phyloP scores from a whole-genome alignment of 495 filamentous ascomycete species.

The Friedmanniomyces simplex region DNA sequence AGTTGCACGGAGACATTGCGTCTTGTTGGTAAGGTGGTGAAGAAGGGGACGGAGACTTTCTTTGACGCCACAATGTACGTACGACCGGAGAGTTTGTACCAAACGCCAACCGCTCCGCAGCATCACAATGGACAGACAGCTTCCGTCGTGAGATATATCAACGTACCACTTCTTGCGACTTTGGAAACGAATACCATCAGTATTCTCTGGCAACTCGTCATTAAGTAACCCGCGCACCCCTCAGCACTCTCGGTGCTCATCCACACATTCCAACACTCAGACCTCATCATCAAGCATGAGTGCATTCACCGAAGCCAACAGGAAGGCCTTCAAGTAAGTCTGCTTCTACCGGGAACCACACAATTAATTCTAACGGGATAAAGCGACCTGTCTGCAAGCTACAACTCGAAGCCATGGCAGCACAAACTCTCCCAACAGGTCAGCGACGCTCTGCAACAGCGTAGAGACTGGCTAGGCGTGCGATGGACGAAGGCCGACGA shows the following conservation, averaged over 20 bases:
- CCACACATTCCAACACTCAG: too few relatives aligned
- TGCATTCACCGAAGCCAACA: slow-evolving; percentile 41
- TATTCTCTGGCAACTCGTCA: too few relatives aligned
- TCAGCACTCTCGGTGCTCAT: not conserved
- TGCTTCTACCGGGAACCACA: not conserved
- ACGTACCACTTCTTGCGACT: too few relatives aligned
- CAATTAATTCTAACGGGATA: slow-evolving; percentile 5
- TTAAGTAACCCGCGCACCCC: not conserved
- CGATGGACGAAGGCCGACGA: slow-evolving; percentile 40
- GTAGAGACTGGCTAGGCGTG: slow-evolving; percentile 53
- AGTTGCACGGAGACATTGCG: not conserved
- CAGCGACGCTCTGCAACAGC: slow-evolving; percentile 39
- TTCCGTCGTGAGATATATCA: too few relatives aligned
- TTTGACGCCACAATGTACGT: not conserved
- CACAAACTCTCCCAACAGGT: slow-evolving; percentile 27
- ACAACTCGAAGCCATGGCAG: slow-evolving; percentile 37
- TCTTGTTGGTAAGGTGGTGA: not conserved
- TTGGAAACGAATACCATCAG: too few relatives aligned
- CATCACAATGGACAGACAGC: too few relatives aligned
- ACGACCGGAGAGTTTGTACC: not conserved
- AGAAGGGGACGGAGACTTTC: not conserved
- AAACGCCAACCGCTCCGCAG: too few relatives aligned
- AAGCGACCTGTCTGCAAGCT: slow-evolving; percentile 38
- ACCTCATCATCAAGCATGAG: slow-evolving; percentile 14
- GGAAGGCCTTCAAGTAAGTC: slow-evolving; percentile 45